These are phyloP conservation scores for Leucaena leucocephala DNA, from an alignment of 306 rosid species.

Conservation along the genomic window DNA sequence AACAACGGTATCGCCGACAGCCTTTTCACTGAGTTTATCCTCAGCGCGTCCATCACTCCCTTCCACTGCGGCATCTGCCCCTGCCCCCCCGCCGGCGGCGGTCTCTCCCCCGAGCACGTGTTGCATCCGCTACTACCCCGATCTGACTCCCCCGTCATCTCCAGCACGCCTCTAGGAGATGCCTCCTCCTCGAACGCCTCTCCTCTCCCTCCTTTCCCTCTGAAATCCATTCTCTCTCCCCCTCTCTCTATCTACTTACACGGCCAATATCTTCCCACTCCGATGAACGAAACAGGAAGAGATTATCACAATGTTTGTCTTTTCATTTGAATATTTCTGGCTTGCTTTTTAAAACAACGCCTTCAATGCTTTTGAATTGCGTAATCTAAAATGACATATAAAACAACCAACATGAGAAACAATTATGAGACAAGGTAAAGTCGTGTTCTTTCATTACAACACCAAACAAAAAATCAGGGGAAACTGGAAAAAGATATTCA, in stretches of 20 bases:
- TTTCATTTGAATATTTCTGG: not conserved
- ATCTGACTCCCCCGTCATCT: constrained; percentile 53
- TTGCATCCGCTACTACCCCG: constrained; percentile 31
- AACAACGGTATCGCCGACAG: constrained; percentile 63
- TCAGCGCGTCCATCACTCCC: constrained; percentile 51
- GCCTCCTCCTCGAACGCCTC: constrained; percentile 36
- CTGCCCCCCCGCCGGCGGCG: not conserved
- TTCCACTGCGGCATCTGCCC: constrained; percentile 52
- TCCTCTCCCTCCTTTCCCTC: constrained; percentile 11
- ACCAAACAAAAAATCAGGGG: too few relatives aligned
- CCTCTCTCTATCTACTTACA: not conserved
- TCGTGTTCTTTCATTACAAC: too few relatives aligned
- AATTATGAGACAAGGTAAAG: too few relatives aligned
- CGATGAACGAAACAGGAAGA: not conserved
- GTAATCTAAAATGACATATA: not conserved
- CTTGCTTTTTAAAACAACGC: not conserved
- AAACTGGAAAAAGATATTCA: not conserved
- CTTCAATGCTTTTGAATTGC: not conserved
- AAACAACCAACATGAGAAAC: not conserved
- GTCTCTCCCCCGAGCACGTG: constrained; percentile 26
- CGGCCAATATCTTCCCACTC: not conserved
- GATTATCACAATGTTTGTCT: not conserved
- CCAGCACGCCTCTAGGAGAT: constrained; percentile 78
- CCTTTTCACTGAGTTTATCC: constrained; percentile 55
- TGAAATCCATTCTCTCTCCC: not conserved